Conservation (phyloP, 495 filamentous ascomycete species). For the Physcia stellaris region DNA sequence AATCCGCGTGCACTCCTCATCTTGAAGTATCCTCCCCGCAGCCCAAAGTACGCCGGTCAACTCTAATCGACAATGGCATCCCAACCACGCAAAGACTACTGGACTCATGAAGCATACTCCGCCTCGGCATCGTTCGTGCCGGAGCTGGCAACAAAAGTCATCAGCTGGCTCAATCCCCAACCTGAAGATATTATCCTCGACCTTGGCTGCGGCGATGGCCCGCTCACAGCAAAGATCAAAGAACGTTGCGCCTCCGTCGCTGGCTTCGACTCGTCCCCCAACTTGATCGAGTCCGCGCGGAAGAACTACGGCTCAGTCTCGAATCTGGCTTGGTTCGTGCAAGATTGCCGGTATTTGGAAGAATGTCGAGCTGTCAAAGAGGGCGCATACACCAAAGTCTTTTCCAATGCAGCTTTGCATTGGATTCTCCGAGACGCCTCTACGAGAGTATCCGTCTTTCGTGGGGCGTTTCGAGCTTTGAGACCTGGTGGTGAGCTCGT, state of each 20-base stretch:
- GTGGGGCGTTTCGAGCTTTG: conserved; percentile 33
- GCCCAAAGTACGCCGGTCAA: no score
- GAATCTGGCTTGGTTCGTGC: conserved; percentile 23
- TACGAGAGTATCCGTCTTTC: conserved; percentile 27
- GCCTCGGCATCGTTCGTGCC: conserved; percentile 61
- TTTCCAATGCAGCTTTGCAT: conserved; percentile 69
- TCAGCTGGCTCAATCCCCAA: conserved; percentile 48
- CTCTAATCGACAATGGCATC: conserved; percentile 7
- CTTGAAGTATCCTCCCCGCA: background rate
- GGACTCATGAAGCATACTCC: conserved; percentile 49
- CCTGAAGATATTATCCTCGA: conserved; percentile 50
- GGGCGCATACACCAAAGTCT: conserved; percentile 44
- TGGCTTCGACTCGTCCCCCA: conserved; percentile 50
- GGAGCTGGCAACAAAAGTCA: conserved; percentile 48
- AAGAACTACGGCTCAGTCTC: conserved; percentile 21
- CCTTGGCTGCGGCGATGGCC: conserved; percentile 63
- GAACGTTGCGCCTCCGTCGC: conserved; percentile 33
- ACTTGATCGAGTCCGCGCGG: conserved; percentile 48
- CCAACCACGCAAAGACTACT: conserved; percentile 34
- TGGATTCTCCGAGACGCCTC: conserved; percentile 49
- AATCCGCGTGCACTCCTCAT: no score
- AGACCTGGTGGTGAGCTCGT: conserved; percentile 45
- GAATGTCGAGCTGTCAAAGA: conserved; percentile 19
- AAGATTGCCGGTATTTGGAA: conserved; percentile 34
- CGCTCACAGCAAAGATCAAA: conserved; percentile 45